Evolutionary conservation across 768 basidiomycete species (phyloP), one percentile per base, ranked within the genome.

Genomic region (Pulveroboletus sp.): DNA sequence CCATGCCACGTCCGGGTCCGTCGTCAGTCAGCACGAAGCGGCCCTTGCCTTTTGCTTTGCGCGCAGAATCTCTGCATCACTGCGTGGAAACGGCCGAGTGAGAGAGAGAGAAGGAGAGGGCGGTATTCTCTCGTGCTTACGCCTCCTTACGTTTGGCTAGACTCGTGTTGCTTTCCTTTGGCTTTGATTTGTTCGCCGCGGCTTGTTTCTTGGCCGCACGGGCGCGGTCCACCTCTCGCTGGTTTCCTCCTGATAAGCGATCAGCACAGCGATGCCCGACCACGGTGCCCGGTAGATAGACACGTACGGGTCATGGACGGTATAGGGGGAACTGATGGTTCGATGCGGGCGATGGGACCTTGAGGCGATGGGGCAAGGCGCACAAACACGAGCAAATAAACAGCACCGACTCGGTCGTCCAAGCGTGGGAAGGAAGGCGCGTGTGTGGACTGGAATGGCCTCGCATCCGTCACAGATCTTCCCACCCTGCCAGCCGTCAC

Each of bases 131-230:
- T 38, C 45, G 35, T 61, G 80, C 86, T 70, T 72, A 89, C 88
- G 72, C 73, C 72, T 89, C 87, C 70, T 83, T 85, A 59, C 88
- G 80, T 69, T 86, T 83, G 43, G 80, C 77, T 33, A 90, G 73
- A 41, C 42, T 71, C 1, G 73, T 54, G 10, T 77, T 81, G 59
- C 84, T 86, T 68, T 89, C 86, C 69, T 89, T 89, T 35, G 81
- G 66, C 69, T 86, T 86, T 17, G 66, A 60, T 68, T 83, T 85
- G 46, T 69, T 69, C 12, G 55, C 47, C 7, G 72, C 69, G 1
- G 76, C 76, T 12, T 72, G 68, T 69, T 87, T 89, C 73, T 91
- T 91, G 72, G 82, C 81, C 12, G 85, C 82, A 64, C 81, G 83
- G 18, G 71, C 68, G 56, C 89, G 86, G 67, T 85, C 89, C 67